Evolutionary conservation across 495 filamentous ascomycete genomes (phyloP).

Genomic region (Aspergillus incahuasiensis): DNA sequence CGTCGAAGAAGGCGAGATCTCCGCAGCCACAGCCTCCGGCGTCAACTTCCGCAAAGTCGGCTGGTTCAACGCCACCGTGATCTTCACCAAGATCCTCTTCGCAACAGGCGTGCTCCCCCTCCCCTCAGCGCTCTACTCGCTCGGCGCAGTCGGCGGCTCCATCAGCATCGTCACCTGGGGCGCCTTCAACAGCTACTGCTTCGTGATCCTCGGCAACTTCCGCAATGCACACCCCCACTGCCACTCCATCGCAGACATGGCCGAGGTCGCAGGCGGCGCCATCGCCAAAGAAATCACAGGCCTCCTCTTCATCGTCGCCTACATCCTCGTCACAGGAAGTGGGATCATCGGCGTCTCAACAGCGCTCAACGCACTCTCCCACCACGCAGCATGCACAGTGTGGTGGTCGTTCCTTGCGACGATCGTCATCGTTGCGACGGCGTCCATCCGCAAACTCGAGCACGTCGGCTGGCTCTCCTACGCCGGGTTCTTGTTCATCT

Average conservation of each 20-base stretch:
- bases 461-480: conserved; percentile 46
- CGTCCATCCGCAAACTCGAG: conserved; percentile 35
- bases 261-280: conserved; percentile 57
- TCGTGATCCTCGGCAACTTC: conserved; percentile 36
- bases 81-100: conserved; percentile 50
- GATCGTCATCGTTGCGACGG: conserved; percentile 58
- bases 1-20: conserved; percentile 37
- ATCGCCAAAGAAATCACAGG: conserved; percentile 32
- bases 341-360: conserved; percentile 49
- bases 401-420: conserved; percentile 45
- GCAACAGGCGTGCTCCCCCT: conserved; percentile 59
- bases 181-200: conserved; percentile 53
- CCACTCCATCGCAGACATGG: conserved; percentile 62
- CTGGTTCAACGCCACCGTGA: conserved; percentile 53
- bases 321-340: conserved; percentile 43
- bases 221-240: conserved; percentile 35
- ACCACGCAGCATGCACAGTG: conserved; percentile 45
- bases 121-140: conserved; percentile 53
- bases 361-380: conserved; percentile 46
- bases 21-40: conserved; percentile 44
- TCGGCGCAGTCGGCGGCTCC: conserved; percentile 56
- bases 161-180: conserved; percentile 57
- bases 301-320: conserved; percentile 41
- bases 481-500: conserved; percentile 41
- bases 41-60: conserved; percentile 55